phyloP scores from a whole-genome alignment of 2,329 filamentous ascomycete genomes.

The Aspergillus candidus region DNA sequence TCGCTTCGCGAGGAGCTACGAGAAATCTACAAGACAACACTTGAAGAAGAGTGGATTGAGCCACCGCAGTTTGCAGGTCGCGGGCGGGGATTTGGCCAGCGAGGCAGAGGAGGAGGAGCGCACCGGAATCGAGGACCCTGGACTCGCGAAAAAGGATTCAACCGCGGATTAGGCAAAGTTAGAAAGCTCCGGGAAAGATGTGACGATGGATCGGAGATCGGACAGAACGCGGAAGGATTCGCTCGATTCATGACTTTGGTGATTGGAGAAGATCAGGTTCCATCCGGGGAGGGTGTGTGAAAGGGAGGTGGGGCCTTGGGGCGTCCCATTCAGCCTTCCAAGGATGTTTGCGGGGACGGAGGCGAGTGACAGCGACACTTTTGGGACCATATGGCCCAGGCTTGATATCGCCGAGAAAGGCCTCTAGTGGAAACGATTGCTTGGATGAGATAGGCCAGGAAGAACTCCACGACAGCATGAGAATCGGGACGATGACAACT shows the following conservation, averaged over 20 bases:
- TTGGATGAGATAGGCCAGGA: no score
- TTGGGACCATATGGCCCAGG: no score
- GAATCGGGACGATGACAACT: no score
- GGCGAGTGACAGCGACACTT: no score
- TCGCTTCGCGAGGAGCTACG: slow-evolving; percentile 34
- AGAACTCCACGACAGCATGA: no score
- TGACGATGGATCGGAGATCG: slow-evolving; percentile 29
- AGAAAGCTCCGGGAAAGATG: slow-evolving; percentile 32
- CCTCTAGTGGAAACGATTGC: no score
- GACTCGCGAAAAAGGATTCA: slow-evolving; percentile 40
- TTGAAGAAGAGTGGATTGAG: slow-evolving; percentile 38
- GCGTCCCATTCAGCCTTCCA: no score
- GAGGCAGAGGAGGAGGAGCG: slow-evolving; percentile 19
- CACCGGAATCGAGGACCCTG: slow-evolving; percentile 31
- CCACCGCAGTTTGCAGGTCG: slow-evolving; percentile 18
- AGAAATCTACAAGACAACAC: slow-evolving; percentile 38
- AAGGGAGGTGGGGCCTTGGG: no score
- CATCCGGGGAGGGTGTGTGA: neutral
- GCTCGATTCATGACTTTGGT: slow-evolving; percentile 33
- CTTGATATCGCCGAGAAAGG: no score
- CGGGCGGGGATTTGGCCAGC: slow-evolving; percentile 21
- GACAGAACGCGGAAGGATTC: slow-evolving; percentile 31
- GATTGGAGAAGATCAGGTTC: slow-evolving; percentile 12
- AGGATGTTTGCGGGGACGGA: no score
- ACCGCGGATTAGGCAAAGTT: slow-evolving; percentile 36